phyloP scores from a whole-genome alignment of 257 asterid genomes.

The Plantago major region DNA sequence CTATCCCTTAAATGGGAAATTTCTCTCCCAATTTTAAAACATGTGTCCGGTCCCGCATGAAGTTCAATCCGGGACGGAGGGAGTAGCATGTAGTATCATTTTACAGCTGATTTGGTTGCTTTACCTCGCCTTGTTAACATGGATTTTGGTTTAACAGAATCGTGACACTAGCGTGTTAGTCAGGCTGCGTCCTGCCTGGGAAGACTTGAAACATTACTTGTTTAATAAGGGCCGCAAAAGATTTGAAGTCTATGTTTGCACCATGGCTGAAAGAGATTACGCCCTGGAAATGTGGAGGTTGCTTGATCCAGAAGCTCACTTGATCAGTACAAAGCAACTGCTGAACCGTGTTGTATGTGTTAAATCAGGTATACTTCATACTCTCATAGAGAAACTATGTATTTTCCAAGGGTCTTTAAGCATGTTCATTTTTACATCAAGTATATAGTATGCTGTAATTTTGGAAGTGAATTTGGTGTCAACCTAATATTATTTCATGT shows the following conservation, averaged over 20 bases:
- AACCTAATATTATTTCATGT: neutral
- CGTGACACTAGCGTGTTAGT: constrained; percentile 98
- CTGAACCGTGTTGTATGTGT: constrained; percentile 90
- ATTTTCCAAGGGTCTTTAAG: too few relatives aligned
- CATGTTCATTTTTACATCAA: neutral
- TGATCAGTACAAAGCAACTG: constrained; percentile 64
- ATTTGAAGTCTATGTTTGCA: constrained; percentile 95
- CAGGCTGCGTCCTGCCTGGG: constrained; percentile 97
- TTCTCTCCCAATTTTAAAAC: too few relatives aligned
- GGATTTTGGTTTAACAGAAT: constrained; percentile 46
- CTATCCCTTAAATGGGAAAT: too few relatives aligned
- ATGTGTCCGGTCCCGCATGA: too few relatives aligned
- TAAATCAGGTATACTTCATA: constrained; percentile 59
- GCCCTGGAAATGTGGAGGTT: constrained; percentile 99
- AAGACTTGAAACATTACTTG: constrained; percentile 79
- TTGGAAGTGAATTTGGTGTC: neutral
- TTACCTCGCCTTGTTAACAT: constrained; percentile 19
- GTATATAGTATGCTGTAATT: constrained; percentile 15
- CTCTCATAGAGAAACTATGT: neutral
- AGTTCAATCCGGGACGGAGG: too few relatives aligned
- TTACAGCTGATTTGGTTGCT: constrained; percentile 14
- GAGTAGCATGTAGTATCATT: neutral
- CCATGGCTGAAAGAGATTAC: constrained; percentile 98
- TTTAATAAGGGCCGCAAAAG: constrained; percentile 92
- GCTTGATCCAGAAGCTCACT: constrained; percentile 83